Base-by-base conservation (phyloP, 2,329 filamentous ascomycete species). In the Escovopsis weberi region DNA sequence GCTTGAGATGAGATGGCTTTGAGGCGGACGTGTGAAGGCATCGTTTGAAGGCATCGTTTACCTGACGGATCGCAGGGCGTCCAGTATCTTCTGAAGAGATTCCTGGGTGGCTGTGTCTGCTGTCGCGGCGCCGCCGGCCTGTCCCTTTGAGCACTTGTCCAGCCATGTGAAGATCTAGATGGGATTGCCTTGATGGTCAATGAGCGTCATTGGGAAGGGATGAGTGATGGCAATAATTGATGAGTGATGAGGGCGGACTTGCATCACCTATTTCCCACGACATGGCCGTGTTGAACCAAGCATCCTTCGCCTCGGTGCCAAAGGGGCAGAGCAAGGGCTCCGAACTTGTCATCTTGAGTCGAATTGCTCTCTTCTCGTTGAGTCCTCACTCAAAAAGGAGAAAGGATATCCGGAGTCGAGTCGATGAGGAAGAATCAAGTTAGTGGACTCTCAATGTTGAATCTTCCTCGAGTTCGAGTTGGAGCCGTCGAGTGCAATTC, bases 81-180 rank as follows among this genome's bases (percentile, higher is more conserved):
- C 6, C 9, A 5, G 26, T 5, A 44, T 30, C 23, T 44, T 40
- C 11, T 32, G 19, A 9, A 44, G 33, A 19, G 26, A 10, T 11
- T 11, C n/a, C 26, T 37, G 38, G n/a, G 32, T 19, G 12, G 12
- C n/a, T 12, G 19, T 8, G 12, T 44, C 38, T 26, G 28, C 9
- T 11, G 38, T 26, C 32, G 26, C 28, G 12, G 12, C 8, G 9
- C 42, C 42, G 10, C 42, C 42, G 5, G 8, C 32, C 15, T 37
- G 26, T 12, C 38, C 38, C 9, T 32, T 37, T 3, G 10, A 23
- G 38, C 26, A 38, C 4, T 40, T 35, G 3, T 37, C 38, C n/a
- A 44, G 34, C 38, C 38, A 40, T 23, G 4, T 3, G 15, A 32
- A 40, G 19, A 44, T 37, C 42, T 44, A 23, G 23, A 18, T 12